Percentiles rank a stretch among this genome's conserved stretches.
Conservation (phyloP, 495 filamentous ascomycete genomes). For the Tuber brumale region DNA sequence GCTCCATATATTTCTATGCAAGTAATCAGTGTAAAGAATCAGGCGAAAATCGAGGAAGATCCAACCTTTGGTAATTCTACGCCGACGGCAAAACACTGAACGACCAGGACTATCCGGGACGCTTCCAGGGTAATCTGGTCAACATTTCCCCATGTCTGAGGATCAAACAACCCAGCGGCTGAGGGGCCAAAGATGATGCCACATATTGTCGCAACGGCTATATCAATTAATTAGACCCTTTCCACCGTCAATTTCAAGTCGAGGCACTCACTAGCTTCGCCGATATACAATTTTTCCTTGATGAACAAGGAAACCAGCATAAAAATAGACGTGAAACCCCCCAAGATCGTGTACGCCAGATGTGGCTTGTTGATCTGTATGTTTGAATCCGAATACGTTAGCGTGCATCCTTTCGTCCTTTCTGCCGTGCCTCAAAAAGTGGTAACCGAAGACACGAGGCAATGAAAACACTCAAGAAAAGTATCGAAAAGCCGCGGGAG, state of each 20-base stretch:
- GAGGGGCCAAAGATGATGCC: constrained; percentile 97
- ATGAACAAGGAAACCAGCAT: constrained; percentile 97
- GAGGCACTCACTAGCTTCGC: constrained; percentile 63
- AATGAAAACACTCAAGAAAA: constrained; percentile 16
- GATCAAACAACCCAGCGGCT: constrained; percentile 85
- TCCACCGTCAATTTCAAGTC: neutral
- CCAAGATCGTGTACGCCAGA: constrained; percentile 96
- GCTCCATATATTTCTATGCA: constrained; percentile 77
- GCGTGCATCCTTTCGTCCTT: neutral
- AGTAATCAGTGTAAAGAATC: constrained; percentile 12
- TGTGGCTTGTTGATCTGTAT: constrained; percentile 77
- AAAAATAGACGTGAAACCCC: constrained; percentile 95
- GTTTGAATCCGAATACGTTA: constrained; percentile 5
- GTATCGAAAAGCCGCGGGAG: neutral
- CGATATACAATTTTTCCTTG: constrained; percentile 97
- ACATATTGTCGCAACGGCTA: constrained; percentile 80
- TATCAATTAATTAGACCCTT: constrained; percentile 7
- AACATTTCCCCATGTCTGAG: constrained; percentile 76
- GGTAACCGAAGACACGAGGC: neutral
- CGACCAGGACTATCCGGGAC: constrained; percentile 93
- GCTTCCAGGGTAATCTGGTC: constrained; percentile 96
- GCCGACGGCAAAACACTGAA: constrained; percentile 98
- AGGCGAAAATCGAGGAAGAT: neutral
- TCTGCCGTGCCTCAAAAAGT: neutral
- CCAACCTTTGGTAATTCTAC: constrained; percentile 85